Percentiles rank a stretch among this genome's conserved stretches.
phyloP scores from a whole-genome alignment of 2,329 filamentous ascomycete genomes.

The Zasmidium citrigriseum region DNA sequence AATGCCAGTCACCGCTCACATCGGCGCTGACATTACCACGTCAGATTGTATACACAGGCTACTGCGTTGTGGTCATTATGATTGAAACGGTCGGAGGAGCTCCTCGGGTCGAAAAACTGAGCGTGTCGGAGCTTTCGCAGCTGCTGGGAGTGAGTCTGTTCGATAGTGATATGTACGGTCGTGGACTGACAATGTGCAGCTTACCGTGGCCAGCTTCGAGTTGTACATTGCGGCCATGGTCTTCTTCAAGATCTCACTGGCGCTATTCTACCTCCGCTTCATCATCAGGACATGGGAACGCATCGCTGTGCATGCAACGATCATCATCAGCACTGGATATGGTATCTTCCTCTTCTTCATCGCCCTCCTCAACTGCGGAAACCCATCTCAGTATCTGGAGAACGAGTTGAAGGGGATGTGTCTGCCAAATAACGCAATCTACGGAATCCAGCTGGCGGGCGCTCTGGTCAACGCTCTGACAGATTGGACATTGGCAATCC shows the following conservation, averaged over 20 bases:
- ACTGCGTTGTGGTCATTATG: conserved; percentile 15
- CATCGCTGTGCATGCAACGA: conserved; percentile 27
- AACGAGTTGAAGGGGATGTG: conserved; percentile 25
- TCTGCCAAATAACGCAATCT: conserved; percentile 15
- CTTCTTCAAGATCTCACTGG: conserved; percentile 47
- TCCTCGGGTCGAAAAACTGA: conserved; percentile 5
- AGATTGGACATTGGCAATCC: conserved; percentile 38
- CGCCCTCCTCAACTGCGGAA: conserved; percentile 35
- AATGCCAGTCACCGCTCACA: neutral
- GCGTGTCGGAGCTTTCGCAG: conserved; percentile 3
- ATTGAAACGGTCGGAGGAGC: conserved; percentile 17
- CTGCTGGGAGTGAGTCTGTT: conserved; percentile 10
- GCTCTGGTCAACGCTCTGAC: conserved; percentile 39
- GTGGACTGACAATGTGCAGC: conserved; percentile 13
- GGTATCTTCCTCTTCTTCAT: conserved; percentile 36
- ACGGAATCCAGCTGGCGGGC: conserved; percentile 25
- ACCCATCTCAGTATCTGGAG: conserved; percentile 23
- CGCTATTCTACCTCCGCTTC: conserved; percentile 47
- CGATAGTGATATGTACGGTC: no score
- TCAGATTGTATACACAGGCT: conserved; percentile 20
- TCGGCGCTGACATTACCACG: neutral
- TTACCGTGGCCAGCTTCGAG: conserved; percentile 35
- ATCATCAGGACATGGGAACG: conserved; percentile 42
- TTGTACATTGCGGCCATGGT: conserved; percentile 44
- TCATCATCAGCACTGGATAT: conserved; percentile 36